These are phyloP conservation scores for Arthrobotrys pseudoclavata DNA, from an alignment of 2,329 filamentous ascomycete species.

Conservation along the genomic window DNA sequence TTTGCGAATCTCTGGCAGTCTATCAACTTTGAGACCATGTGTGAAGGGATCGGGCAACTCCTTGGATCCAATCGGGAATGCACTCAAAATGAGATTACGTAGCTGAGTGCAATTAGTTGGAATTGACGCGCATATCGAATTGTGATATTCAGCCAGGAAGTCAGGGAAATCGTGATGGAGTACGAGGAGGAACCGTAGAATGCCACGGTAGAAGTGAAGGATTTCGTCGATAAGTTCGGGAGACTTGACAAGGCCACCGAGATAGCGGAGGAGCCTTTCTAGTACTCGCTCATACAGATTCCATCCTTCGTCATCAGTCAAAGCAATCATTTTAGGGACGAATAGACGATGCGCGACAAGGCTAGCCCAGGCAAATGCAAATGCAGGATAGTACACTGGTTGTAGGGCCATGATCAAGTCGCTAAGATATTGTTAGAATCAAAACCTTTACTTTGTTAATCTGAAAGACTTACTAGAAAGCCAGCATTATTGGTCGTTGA, in stretches of 20 bases:
- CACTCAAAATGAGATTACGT: conserved; percentile 87
- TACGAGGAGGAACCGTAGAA: conserved; percentile 84
- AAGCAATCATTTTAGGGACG: conserved; percentile 78
- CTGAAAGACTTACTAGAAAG: conserved; percentile 68
- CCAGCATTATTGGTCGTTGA: conserved; percentile 77
- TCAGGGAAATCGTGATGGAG: conserved; percentile 95
- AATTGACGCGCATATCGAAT: conserved; percentile 83
- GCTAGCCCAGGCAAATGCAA: conserved; percentile 85
- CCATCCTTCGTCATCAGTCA: conserved; percentile 74
- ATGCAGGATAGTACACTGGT: conserved; percentile 82
- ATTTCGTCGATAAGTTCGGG: conserved; percentile 70
- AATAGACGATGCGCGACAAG: conserved; percentile 88
- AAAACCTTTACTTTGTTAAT: background rate
- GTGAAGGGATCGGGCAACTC: conserved; percentile 82
- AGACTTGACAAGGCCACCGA: conserved; percentile 83
- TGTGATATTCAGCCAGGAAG: conserved; percentile 89
- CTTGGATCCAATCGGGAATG: conserved; percentile 77
- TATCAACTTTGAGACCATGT: conserved; percentile 80
- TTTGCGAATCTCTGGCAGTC: conserved; percentile 79
- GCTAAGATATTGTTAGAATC: conserved; percentile 66
- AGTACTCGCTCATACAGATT: conserved; percentile 79
- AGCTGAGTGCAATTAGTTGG: conserved; percentile 88
- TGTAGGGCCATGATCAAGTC: conserved; percentile 79
- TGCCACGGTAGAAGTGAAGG: conserved; percentile 78
- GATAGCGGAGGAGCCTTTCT: conserved; percentile 78